Base-by-base conservation (phyloP, 371 early-diverging fungal genomes). In the Lichtheimia corymbifera region DNA sequence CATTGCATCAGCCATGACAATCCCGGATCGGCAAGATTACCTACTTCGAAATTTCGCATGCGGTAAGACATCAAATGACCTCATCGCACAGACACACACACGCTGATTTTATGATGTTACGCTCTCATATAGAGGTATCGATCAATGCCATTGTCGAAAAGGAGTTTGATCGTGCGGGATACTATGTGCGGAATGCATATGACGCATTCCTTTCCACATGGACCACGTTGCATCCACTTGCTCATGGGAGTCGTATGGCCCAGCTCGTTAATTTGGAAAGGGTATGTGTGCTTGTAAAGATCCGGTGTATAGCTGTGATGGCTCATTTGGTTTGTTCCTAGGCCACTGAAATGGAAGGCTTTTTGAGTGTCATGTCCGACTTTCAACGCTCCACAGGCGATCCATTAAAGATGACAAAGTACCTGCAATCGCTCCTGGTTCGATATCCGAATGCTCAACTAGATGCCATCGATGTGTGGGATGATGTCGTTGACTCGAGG, bases 301-400 rank as follows among this genome's bases (percentile, higher is more conserved):
- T 24, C 14, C 5, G 28, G 0, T 7, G 14, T 20, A 25, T 54
- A 9, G 17, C 42, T 55, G 7, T 7, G 50, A 41, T 35, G 6
- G 11, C 35, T 35, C 9, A 35, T 35, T 11, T 28, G 28, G 28
- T 2, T 35, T 35, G 35, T 35, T 35, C 9, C 11, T 61, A 88
- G 88, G 77, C 79, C 12, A 83, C 80, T 0, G 90, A 89, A 65
- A 47, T 86, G 58, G 87, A 84, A 43, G 90, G 88, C 35, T 88
- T 83, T 51, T 53, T 86, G 5, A 63, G 55, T 12, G 45, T 82
- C 7, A 65, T 73, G 4, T 72, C 77, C n/a, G 70, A 70, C 6
- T 50, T 79, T 25, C 71, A 79, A 47, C 55, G n/a, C 42, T n/a
- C 55, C 40, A 55, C 12, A 11, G 18, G 14, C 4, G 24, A 14